phyloP scores from a whole-genome alignment of 306 rosid genomes.

The Dicorynia guianensis region DNA sequence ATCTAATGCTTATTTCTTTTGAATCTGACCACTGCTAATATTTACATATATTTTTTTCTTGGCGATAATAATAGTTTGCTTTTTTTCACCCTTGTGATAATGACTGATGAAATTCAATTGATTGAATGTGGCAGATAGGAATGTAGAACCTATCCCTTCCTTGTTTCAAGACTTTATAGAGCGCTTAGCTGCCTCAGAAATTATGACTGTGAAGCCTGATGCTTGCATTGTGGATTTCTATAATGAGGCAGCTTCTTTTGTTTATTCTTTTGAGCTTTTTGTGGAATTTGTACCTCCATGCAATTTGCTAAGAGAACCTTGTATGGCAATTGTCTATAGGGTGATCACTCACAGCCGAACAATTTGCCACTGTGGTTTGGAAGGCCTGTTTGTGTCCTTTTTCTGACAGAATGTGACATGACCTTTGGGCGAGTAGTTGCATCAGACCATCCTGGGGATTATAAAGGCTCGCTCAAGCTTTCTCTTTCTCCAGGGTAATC shows the following conservation, averaged over 20 bases:
- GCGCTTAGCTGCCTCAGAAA: constrained; percentile 64
- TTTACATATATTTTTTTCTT: constrained; percentile 22
- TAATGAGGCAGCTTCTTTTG: constrained; percentile 68
- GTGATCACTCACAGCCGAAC: constrained; percentile 92
- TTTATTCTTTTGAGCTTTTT: constrained; percentile 8
- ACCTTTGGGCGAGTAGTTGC: constrained; percentile 73
- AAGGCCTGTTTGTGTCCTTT: constrained; percentile 76
- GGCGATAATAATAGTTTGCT: not conserved
- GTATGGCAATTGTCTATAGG: constrained; percentile 59
- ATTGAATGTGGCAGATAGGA: constrained; percentile 71
- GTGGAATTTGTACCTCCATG: not conserved
- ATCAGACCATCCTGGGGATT: constrained; percentile 83
- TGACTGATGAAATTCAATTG: constrained; percentile 28
- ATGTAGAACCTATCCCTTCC: constrained; percentile 79
- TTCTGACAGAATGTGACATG: constrained; percentile 89
- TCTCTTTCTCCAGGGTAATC: constrained; percentile 87
- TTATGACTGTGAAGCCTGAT: constrained; percentile 82
- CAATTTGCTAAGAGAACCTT: constrained; percentile 36
- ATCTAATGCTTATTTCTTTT: constrained; percentile 29
- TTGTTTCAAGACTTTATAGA: constrained; percentile 77
- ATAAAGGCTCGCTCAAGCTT: constrained; percentile 69
- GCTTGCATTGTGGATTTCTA: constrained; percentile 86
- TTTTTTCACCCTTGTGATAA: not conserved
- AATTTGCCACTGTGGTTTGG: constrained; percentile 84
- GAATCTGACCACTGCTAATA: constrained; percentile 13